Conservation (phyloP, 1,284 basidiomycete species). For the Apiotrichum montevideense region DNA sequence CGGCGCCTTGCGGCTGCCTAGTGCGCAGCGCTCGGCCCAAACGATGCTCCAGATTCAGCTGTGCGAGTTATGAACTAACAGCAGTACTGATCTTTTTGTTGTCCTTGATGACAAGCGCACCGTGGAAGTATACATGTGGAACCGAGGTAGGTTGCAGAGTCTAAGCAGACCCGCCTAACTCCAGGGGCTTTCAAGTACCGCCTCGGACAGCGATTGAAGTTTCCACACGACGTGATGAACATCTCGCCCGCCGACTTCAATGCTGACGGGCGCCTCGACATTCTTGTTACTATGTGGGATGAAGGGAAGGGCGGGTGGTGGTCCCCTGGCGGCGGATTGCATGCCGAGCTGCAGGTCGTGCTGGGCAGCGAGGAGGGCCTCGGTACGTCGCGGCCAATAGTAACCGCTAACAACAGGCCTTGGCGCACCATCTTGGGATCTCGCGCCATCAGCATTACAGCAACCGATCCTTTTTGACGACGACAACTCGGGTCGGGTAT, state of each 20-base stretch:
- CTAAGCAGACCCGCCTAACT: conserved; percentile 6
- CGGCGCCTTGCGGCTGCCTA: too few species aligned
- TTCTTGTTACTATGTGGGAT: conserved; percentile 70
- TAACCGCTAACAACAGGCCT: not conserved
- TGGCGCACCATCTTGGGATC: conserved; percentile 12
- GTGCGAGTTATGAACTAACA: not conserved
- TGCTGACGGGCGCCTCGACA: conserved; percentile 81
- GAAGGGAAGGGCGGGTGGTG: conserved; percentile 49
- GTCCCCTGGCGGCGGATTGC: conserved; percentile 32
- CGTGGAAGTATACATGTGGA: conserved; percentile 73
- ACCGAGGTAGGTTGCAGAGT: conserved; percentile 58
- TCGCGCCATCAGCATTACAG: conserved; percentile 22
- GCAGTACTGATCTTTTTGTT: conserved; percentile 72
- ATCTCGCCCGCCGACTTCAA: conserved; percentile 89
- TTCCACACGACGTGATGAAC: conserved; percentile 53
- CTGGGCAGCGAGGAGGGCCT: conserved; percentile 55
- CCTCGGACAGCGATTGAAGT: conserved; percentile 49
- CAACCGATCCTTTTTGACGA: conserved; percentile 85
- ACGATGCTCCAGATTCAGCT: too few species aligned
- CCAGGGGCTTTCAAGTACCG: conserved; percentile 49
- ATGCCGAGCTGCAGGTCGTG: conserved; percentile 64
- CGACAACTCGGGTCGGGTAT: conserved; percentile 80
- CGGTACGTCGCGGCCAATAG: conserved; percentile 52
- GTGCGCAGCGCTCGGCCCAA: too few species aligned
- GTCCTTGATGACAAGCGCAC: conserved; percentile 67